Base-by-base conservation (phyloP, 1,284 basidiomycete genomes). In the Sanghuangporus sanghuang region DNA sequence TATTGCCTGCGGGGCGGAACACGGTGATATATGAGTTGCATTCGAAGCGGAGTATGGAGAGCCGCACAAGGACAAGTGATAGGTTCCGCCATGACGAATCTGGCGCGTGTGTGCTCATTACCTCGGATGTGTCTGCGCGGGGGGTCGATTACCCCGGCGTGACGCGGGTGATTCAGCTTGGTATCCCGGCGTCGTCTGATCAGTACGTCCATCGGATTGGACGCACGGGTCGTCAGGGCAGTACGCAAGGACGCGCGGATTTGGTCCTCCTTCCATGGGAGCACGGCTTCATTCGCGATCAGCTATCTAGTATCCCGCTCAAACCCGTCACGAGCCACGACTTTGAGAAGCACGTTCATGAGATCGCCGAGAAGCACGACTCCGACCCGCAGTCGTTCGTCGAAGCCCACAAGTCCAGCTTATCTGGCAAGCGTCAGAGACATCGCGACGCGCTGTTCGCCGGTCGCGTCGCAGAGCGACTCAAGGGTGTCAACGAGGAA, bases 191-290 rank as follows among this genome's bases (percentile, higher is more conserved):
- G 6, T 80, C 75, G 5, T 74, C 83, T 9, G 90, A 95, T 54
- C 85, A 91, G 70, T 99, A 99, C 74, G 81, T 96, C 58, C 95
- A 98, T 72, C 90, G 96, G 66, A 87, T 98, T 55, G 95, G 95
- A 1, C 84, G 95, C 65, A 97, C 96, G 0, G 95, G 95, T 21
- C 88, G 96, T 70, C 92, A 87, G 1, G 81, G 81, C 9, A 81
- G 82, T 44, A 74, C 76, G 27, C 70, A 75, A n/a, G 93, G 92
- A 0, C 86, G 95, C 63, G 94, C 90, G 6, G 96, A 99, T 75
- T 75, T 99, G 57, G 83, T 99, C 21, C 80, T 98, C 23, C 78
- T 92, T 9, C 90, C 92, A 11, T 96, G 87, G 81, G 96, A 99
- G 75, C 75, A 80, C 38, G 85, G 82, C 9, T 98, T 92, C 74